Conservation (phyloP, 805 yeast genomes). For the Candida nemodendra region DNA sequence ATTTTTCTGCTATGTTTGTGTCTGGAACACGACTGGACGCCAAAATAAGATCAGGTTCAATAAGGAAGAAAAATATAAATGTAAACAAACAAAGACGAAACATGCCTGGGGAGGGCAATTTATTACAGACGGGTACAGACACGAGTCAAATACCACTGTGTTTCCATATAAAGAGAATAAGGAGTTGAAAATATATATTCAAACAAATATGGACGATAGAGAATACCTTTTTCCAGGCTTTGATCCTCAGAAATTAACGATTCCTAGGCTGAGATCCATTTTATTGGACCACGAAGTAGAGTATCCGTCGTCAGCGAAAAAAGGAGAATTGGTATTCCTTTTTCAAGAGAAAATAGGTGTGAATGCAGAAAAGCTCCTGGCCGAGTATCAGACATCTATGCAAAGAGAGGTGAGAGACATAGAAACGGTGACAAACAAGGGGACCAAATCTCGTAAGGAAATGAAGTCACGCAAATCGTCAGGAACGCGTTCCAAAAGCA, state of each 20-base stretch:
- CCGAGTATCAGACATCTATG: slow-evolving; percentile 21
- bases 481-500: neutral
- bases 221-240: slow-evolving; percentile 47
- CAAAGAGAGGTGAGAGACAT: slow-evolving; percentile 7
- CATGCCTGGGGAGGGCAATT: slow-evolving; percentile 1
- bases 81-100: slow-evolving; percentile 9
- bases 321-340: slow-evolving; percentile 59
- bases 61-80: slow-evolving; percentile 5
- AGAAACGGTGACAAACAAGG: slow-evolving; percentile 3
- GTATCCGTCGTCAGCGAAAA: slow-evolving; percentile 64
- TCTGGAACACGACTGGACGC: slow-evolving; percentile 4
- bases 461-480: slow-evolving; percentile 6
- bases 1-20: slow-evolving; percentile 5
- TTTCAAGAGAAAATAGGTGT: slow-evolving; percentile 56
- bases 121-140: no score
- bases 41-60: slow-evolving; percentile 5
- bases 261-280: slow-evolving; percentile 68
- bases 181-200: no score
- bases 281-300: slow-evolving; percentile 61
- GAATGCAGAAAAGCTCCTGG: slow-evolving; percentile 41
- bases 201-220: slow-evolving; percentile 39
- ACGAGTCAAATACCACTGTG: neutral
- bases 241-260: slow-evolving; percentile 62
- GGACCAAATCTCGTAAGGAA: neutral
- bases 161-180: no score